Base-by-base conservation (phyloP, 2,329 filamentous ascomycete species). In the Colletotrichum sojae region DNA sequence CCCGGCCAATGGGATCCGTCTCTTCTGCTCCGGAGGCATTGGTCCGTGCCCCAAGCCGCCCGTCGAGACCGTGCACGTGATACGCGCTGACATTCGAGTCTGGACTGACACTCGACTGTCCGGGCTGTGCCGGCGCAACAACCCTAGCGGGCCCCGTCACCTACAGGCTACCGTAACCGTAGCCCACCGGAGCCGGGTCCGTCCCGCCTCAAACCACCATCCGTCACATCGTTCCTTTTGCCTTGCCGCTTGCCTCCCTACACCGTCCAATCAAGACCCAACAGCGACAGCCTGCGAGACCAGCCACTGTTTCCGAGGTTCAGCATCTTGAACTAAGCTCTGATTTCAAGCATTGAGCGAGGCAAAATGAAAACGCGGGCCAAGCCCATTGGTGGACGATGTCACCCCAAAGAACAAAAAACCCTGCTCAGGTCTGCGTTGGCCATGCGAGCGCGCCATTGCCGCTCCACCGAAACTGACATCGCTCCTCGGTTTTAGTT, bases 1-100 rank as follows among this genome's bases (percentile, higher is more conserved):
- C 36, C 27, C 49, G 20, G 36, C 66, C 66, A 69, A 69, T 69
- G 20, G 49, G 36, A 66, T 20, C 55, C n/a, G 40, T 16, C 16
- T 15, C 13, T 43, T 10, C 40, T 43, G 8, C 40, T 15, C 40
- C 13, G 40, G 40, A n/a, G 13, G 40, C 13, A 43, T 5, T 43
- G 40, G 40, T 43, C 40, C 15, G 16, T 43, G 13, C 40, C 40
- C 13, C 40, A 15, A n/a, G 13, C 13, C 12, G 16, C n/a, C 39
- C 39, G 10, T 15, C 40, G 5, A 15, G 13, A 6, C 52, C 0
- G n/a, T 54, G 52, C 52, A 54, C 52, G 52, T 39, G 27, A 54
- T 18, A 10, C 6, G 16, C 40, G 31, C 31, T 2, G 31, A 36
- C 8, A 36, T 36, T 36, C 27, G 27, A n/a, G n/a, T n/a, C n/a